These are phyloP conservation scores for Coprinellus aureogranulatus DNA, from an alignment of 768 basidiomycete species.

Conservation along the genomic window DNA sequence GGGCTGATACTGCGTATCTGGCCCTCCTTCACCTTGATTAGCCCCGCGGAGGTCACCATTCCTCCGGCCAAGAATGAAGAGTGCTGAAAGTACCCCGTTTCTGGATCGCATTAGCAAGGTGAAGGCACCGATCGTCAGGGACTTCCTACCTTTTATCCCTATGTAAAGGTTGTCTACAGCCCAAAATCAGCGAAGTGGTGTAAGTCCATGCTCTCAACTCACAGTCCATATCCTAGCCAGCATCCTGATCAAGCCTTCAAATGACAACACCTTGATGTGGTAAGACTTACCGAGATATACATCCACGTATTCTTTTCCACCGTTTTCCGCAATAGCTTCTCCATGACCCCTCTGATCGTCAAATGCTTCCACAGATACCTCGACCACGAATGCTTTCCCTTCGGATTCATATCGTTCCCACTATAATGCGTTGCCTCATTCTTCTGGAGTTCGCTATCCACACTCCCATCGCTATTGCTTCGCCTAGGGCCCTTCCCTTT, in stretches of 20 bases:
- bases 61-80: slow-evolving; percentile 60
- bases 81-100: slow-evolving; percentile 63
- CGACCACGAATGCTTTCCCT: slow-evolving; percentile 35
- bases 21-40: slow-evolving; percentile 64
- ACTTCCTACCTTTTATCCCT: slow-evolving; percentile 57
- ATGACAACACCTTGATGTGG: no score
- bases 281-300: slow-evolving; percentile 57
- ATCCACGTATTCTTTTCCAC: slow-evolving; percentile 66
- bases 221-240: slow-evolving; percentile 52
- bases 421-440: slow-evolving; percentile 43
- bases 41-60: slow-evolving; percentile 61
- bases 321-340: slow-evolving; percentile 57
- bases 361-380: slow-evolving; percentile 42
- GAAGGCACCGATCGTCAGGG: no score
- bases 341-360: slow-evolving; percentile 49
- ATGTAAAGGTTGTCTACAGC: slow-evolving; percentile 59
- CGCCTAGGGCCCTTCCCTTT: not conserved
- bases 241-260: not conserved
- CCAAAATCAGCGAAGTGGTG: not conserved
- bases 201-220: slow-evolving; percentile 16
- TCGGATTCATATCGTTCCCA: slow-evolving; percentile 19
- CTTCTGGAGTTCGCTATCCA: slow-evolving; percentile 15
- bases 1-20: slow-evolving; percentile 60
- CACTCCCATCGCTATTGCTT: slow-evolving; percentile 1
- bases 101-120: no score